Percentiles rank a stretch among this genome's conserved stretches.
These are phyloP conservation scores for Leccinum pellstonianum DNA, from an alignment of 768 basidiomycete genomes.

Conservation along the genomic window DNA sequence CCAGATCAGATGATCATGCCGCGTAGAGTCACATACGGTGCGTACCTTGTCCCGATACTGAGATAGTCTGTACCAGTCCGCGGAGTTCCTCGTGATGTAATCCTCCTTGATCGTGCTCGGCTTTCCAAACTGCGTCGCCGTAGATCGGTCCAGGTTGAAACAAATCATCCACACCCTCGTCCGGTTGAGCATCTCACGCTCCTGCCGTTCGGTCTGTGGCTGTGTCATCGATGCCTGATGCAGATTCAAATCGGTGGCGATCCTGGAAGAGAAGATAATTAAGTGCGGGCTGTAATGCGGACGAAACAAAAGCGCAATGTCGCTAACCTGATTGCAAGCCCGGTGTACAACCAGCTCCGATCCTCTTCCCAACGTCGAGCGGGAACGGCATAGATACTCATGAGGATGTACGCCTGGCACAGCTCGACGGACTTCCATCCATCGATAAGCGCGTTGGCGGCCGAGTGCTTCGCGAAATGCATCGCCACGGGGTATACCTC, in stretches of 20 bases:
- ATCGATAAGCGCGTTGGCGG: conserved; percentile 76
- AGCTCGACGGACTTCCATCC: conserved; percentile 87
- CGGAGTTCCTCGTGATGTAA: conserved; percentile 67
- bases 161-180: conserved; percentile 90
- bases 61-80: conserved; percentile 74
- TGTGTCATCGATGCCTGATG: conserved; percentile 63
- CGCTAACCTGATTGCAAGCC: conserved; percentile 72
- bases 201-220: conserved; percentile 70
- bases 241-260: conserved; percentile 87
- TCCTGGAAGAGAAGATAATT: conserved; percentile 37
- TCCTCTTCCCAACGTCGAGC: conserved; percentile 88
- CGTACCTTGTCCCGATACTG: conserved; percentile 56
- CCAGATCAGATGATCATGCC: not conserved
- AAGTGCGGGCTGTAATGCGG: not conserved
- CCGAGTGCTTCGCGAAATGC: conserved; percentile 84
- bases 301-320: not conserved
- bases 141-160: conserved; percentile 85
- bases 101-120: conserved; percentile 88
- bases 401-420: conserved; percentile 87
- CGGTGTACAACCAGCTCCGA: conserved; percentile 85
- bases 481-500: conserved; percentile 86
- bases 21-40: conserved; percentile 4
- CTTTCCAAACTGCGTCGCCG: conserved; percentile 87
- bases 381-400: conserved; percentile 79
- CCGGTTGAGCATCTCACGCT: conserved; percentile 81